Evolutionary conservation across 2,329 filamentous ascomycete genomes (phyloP).

Genomic region (Alternaria brassicicola): DNA sequence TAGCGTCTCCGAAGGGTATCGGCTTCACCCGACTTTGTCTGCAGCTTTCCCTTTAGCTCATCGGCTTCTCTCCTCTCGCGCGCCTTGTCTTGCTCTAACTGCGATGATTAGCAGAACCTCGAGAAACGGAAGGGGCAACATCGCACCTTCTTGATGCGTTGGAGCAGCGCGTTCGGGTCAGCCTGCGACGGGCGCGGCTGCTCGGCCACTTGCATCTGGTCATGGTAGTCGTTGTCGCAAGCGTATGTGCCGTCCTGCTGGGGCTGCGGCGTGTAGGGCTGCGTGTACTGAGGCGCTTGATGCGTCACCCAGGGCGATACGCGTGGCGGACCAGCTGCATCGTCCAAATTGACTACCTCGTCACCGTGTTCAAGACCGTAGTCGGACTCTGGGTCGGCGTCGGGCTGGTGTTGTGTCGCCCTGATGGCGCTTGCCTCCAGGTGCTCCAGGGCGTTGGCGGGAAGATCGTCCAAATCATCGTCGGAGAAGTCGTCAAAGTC

Average conservation of each 20-base stretch:
- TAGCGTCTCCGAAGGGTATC: conserved; percentile 76
- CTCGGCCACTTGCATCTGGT: conserved; percentile 21
- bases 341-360: conserved; percentile 54
- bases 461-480: conserved; percentile 54
- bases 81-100: conserved; percentile 53
- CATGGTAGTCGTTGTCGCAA: not conserved
- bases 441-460: conserved; percentile 52
- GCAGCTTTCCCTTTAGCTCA: conserved; percentile 46
- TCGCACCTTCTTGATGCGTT: conserved; percentile 51
- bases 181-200: conserved; percentile 34
- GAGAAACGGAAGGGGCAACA: not conserved
- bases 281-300: conserved; percentile 6
- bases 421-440: conserved; percentile 54
- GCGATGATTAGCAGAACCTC: conserved; percentile 25
- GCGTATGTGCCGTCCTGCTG: conserved; percentile 1
- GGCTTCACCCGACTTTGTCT: conserved; percentile 70
- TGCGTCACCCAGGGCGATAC: not conserved
- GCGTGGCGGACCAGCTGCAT: conserved; percentile 21
- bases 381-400: conserved; percentile 34
- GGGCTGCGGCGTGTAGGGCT: not conserved
- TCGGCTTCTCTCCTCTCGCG: conserved; percentile 29
- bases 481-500: conserved; percentile 55
- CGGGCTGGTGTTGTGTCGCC: conserved; percentile 42
- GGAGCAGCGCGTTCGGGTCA: conserved; percentile 44
- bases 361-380: conserved; percentile 55